Evolutionary conservation across 176 grass and related monocot genomes (phyloP).

Genomic region (Urochloa ruziziensis): DNA sequence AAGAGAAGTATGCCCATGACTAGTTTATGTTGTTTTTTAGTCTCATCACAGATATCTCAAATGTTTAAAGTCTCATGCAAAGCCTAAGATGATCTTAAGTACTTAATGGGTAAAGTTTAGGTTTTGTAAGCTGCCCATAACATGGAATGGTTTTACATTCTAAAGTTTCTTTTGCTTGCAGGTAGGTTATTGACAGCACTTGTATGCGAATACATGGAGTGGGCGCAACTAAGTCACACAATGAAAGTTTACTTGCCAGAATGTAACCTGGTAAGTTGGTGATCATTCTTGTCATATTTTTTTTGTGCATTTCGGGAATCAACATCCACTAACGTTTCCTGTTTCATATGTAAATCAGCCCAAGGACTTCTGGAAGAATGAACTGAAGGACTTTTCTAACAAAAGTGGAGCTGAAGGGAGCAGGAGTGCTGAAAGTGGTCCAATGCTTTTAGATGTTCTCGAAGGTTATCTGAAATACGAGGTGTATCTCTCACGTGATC

Average conservation of each 20-base stretch:
- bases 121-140: slow-evolving; percentile 7
- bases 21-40: neutral
- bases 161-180: slow-evolving; percentile 42
- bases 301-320: neutral
- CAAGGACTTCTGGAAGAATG: slow-evolving; percentile 95
- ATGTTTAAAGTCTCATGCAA: neutral
- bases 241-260: slow-evolving; percentile 95
- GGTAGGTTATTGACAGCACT: slow-evolving; percentile 86
- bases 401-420: slow-evolving; percentile 63
- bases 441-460: slow-evolving; percentile 89
- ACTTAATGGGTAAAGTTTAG: neutral
- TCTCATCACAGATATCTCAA: neutral
- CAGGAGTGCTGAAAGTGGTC: slow-evolving; percentile 75
- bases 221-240: slow-evolving; percentile 86
- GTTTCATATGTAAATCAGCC: slow-evolving; percentile 43
- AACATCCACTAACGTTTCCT: neutral
- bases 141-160: slow-evolving; percentile 23
- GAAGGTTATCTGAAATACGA: slow-evolving; percentile 97
- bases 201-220: slow-evolving; percentile 90
- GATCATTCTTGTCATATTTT: slow-evolving; percentile 25
- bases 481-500: slow-evolving; percentile 51
- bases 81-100: neutral
- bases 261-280: slow-evolving; percentile 97
- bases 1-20: slow-evolving; percentile 13
- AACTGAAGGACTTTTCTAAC: slow-evolving; percentile 71